phyloP scores from a whole-genome alignment of 768 basidiomycete species.

The Tylopilus sp. region DNA sequence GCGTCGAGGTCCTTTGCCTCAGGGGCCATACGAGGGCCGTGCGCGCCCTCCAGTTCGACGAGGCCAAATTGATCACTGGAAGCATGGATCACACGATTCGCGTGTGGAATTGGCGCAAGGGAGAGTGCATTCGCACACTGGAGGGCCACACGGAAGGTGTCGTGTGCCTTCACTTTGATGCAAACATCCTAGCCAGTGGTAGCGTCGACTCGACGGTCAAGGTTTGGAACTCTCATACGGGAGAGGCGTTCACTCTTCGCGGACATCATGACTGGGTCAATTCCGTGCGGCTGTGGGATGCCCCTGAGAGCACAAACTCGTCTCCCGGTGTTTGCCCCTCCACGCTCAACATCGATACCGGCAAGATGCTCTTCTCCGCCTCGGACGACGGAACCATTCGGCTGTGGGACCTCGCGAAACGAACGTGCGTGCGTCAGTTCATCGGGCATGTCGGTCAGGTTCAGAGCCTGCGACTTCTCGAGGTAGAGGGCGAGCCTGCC shows the following conservation, averaged over 20 bases:
- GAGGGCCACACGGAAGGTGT: slow-evolving; percentile 91
- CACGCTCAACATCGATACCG: slow-evolving; percentile 60
- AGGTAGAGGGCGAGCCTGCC: slow-evolving; percentile 52
- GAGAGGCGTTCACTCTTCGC: slow-evolving; percentile 86
- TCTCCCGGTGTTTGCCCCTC: slow-evolving; percentile 24
- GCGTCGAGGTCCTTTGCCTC: slow-evolving; percentile 75
- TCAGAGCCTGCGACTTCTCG: slow-evolving; percentile 81
- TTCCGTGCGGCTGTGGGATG: slow-evolving; percentile 90
- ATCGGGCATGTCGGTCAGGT: slow-evolving; percentile 92
- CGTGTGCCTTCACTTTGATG: slow-evolving; percentile 87
- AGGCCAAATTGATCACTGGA: slow-evolving; percentile 90
- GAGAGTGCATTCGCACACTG: slow-evolving; percentile 82
- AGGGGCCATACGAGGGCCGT: slow-evolving; percentile 92
- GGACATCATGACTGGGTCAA: slow-evolving; percentile 98
- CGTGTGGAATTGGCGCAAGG: slow-evolving; percentile 94
- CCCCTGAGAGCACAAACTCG: slow-evolving; percentile 6
- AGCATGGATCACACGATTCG: slow-evolving; percentile 95
- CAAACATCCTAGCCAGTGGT: slow-evolving; percentile 87
- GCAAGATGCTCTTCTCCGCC: slow-evolving; percentile 96
- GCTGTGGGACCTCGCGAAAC: slow-evolving; percentile 85
- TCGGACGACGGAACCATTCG: slow-evolving; percentile 93
- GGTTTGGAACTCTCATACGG: slow-evolving; percentile 90
- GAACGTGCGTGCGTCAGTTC: slow-evolving; percentile 81
- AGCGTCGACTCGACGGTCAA: slow-evolving; percentile 94
- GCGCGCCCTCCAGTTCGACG: slow-evolving; percentile 91